Evolutionary conservation across 768 basidiomycete species (phyloP), one percentile per base, ranked within the genome.

Genomic region (Rhodotorula sphaerocarpa): DNA sequence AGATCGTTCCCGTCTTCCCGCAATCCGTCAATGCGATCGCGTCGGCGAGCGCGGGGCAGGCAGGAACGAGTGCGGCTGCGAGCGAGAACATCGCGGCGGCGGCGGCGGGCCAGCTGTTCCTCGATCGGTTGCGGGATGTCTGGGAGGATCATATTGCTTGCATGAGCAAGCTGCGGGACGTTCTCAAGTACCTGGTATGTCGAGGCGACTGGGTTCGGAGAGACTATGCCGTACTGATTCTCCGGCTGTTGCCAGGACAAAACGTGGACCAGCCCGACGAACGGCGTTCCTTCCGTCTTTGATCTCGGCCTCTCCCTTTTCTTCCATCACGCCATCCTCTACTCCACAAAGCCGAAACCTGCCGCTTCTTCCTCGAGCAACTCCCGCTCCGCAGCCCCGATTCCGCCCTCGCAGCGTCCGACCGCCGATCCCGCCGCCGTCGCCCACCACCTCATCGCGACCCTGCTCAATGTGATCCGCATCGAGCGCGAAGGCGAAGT

Each of bases 161-260:
- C 74, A 88, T 96, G 88, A 78, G 81, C 31, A 88, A 92, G 74
- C 75, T 99, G 62, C 83, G 85, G 16, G 90, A 91, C 75, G 82
- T 99, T 45, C 79, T 97, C 68, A 90, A 88, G 73, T 99, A 99
- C 73, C 95, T 99, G 91, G 95, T 95, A 71, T 59, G 82, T 76
- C 43, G 7, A 3, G 3, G 16, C 20, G 15, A 25, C 16, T 39
- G 41, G 5, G 30, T 48, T 16, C 25, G n/a, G n/a, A 2, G 12
- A 0, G 10, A 18, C 0, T 15, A 4, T 5, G 27, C 2, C 6
- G 7, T n/a, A n/a, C 65, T 43, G 14, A 55, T 46, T 15, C 23
- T 3, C 14, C 16, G 7, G 20, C 12, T n/a, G 0, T 18, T 0
- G 25, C 44, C 72, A 99, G 95, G 95, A 99, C 78, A 88, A 90